Evolutionary conservation across 805 yeast species (phyloP), one percentile per base, ranked within the genome.

Genomic region (Candida krabiensis): DNA sequence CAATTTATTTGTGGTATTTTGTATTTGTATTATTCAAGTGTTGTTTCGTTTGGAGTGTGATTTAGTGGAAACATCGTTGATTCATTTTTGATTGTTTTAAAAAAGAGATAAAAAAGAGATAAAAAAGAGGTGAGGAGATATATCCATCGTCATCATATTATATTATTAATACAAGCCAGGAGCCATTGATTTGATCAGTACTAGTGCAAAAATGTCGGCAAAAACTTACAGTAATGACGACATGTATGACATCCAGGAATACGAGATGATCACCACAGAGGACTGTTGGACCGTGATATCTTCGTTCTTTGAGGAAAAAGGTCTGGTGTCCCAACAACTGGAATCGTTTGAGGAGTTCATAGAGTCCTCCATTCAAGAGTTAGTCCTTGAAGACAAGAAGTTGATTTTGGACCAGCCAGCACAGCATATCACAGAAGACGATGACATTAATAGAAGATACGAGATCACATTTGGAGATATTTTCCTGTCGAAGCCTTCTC

Each of bases 281-380:
- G 99, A 93, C 73, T 93, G 99, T 67, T 93, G 99, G 99, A 83
- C 96, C 22, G 98, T 93, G 46, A 93, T 93, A 51, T 85, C 96
- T 19, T 79, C 98, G 13, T 93, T 93, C 66, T 93, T 93, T 74
- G 88, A 85, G 67, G 95, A 90, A 59, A 91, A 90, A 61, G 99
- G 99, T 44, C 75, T 93, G 51, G 99, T 93, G 19, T 89, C 98
- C 17, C 99, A 93, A 69, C 99, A 93, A 72, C 74, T 93, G 58
- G 99, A 93, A 60, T 95, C 99, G 14, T 93, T 95, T 62, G 96
- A 93, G 69, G 99, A 93, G 70, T 93, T 93, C 67, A 90, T 93
- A 51, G 96, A 89, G 63, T 82, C 96, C 24, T 87, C 98, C 30
- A 87, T 93, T 61, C 99, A 93, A 70, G 97, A 93, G 60, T 80